phyloP scores from a whole-genome alignment of 306 rosid genomes.

The Mucuna pruriens region DNA sequence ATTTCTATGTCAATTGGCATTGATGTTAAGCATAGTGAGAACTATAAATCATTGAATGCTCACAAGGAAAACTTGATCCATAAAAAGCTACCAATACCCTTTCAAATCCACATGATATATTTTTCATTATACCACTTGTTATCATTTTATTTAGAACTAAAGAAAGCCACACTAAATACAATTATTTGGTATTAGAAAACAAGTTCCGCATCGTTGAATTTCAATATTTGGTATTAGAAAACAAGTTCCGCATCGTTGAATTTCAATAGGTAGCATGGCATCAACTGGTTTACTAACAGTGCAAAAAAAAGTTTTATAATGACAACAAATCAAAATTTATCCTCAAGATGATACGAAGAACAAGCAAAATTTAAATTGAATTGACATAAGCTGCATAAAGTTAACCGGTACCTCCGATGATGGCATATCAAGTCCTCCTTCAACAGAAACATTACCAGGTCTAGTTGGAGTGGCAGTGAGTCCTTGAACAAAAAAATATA shows the following conservation, averaged over 20 bases:
- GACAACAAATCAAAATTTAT: not conserved
- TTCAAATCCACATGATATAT: constrained; percentile 27
- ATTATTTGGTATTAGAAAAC: not conserved
- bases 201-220: too few relatives aligned
- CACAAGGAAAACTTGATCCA: not conserved
- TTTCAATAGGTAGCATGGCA: not conserved
- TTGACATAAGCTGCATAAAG: constrained; percentile 15
- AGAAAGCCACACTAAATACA: constrained; percentile 2
- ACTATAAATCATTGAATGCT: not conserved
- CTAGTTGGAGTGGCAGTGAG: too few relatives aligned
- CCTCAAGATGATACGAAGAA: not conserved
- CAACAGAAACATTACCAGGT: too few relatives aligned
- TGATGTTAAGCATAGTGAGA: not conserved
- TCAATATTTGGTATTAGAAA: too few relatives aligned
- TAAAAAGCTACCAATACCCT: not conserved
- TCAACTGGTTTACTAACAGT: constrained; percentile 11
- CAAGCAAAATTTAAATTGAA: constrained; percentile 9
- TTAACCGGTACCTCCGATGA: constrained; percentile 68
- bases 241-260: constrained; percentile 11
- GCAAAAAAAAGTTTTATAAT: not conserved
- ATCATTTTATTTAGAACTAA: constrained; percentile 6
- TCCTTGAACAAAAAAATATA: too few relatives aligned
- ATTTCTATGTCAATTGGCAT: constrained; percentile 16
- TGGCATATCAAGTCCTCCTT: constrained; percentile 68
- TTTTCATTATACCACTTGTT: constrained; percentile 20